Evolutionary conservation across 148 eudicot species (phyloP).

Genomic region (Vaccinium vitisidaea): DNA sequence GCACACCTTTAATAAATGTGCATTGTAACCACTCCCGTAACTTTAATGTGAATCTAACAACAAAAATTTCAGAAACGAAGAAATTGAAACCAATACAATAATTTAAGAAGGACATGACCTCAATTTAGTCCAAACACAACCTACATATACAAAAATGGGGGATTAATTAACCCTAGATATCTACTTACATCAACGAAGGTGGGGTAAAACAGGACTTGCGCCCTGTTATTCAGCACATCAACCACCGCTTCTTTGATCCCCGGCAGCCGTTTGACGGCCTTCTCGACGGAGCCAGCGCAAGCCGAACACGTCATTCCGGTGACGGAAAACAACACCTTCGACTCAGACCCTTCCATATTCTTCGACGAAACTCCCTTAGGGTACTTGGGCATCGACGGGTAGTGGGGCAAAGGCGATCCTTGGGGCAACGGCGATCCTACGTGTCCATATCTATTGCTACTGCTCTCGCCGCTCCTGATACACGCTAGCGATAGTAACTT

Average conservation of each 20-base stretch:
- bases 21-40: no score
- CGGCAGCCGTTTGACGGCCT: conserved; percentile 71
- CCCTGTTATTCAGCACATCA: conserved; percentile 68
- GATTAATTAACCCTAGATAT: no score
- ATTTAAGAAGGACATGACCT: no score
- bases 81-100: no score
- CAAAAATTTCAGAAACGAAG: no score
- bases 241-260: conserved; percentile 71
- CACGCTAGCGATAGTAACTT: conserved; percentile 47
- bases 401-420: conserved; percentile 53
- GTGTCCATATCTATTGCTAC: not conserved
- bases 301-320: conserved; percentile 84
- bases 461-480: conserved; percentile 31
- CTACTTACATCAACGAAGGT: conserved; percentile 60
- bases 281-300: conserved; percentile 80
- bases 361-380: conserved; percentile 55
- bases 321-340: conserved; percentile 61
- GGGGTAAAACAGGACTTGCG: conserved; percentile 62
- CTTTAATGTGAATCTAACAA: no score
- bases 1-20: no score
- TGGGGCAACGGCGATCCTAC: conserved; percentile 48
- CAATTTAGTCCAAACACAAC: no score
- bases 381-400: conserved; percentile 78
- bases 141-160: no score
- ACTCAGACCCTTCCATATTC: conserved; percentile 35